Percentiles rank a stretch among this genome's conserved stretches.
Conservation (phyloP, 2,329 filamentous ascomycete species). For the Sporothrix variecibatus region DNA sequence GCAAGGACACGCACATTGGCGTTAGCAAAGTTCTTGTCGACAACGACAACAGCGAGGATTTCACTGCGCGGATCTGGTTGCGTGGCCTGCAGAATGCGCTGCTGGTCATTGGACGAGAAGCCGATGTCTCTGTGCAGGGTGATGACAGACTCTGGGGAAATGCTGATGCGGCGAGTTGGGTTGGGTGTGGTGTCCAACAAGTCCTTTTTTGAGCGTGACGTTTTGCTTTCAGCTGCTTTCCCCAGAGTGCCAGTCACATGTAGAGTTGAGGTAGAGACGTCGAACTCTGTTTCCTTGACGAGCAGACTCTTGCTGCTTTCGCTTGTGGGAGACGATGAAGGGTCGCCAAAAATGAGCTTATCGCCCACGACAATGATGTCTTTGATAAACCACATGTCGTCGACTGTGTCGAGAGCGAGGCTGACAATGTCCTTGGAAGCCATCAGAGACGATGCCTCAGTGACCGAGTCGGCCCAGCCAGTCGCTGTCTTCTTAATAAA, state of each 20-base stretch:
- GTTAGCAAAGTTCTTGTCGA: neutral
- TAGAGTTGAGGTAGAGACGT: neutral
- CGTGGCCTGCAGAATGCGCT: neutral
- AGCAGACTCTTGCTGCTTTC: slow-evolving; percentile 5
- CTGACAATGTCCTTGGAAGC: neutral
- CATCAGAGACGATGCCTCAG: neutral
- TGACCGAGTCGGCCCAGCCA: neutral
- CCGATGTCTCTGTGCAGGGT: neutral
- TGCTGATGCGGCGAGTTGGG: neutral
- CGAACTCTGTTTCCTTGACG: slow-evolving; percentile 5
- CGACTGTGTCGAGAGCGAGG: neutral
- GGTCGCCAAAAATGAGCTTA: neutral
- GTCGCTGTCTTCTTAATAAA: neutral
- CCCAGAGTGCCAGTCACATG: neutral
- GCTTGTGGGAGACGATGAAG: neutral
- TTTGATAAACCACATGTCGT: slow-evolving; percentile 13
- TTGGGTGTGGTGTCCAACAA: neutral
- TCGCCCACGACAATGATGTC: neutral
- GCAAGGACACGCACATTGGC: neutral
- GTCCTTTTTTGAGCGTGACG: neutral
- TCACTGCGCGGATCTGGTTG: neutral
- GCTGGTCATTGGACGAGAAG: neutral
- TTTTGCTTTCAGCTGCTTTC: neutral
- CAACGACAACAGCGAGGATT: neutral
- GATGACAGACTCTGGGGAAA: slow-evolving; percentile 7